Conservation (phyloP, 257 asterid species). For the Vinca minor region DNA sequence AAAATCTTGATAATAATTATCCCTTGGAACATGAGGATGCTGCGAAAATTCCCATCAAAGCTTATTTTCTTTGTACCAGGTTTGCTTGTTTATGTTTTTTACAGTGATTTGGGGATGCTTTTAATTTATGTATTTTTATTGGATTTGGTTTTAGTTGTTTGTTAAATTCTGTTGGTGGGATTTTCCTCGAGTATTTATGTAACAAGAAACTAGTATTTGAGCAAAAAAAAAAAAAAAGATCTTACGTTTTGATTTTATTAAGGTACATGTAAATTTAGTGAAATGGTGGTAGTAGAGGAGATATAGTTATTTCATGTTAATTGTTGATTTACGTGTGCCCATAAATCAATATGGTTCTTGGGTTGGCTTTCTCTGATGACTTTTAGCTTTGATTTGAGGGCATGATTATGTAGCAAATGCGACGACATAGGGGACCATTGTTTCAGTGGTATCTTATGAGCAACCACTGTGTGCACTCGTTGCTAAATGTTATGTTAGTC, state of each 20-base stretch:
- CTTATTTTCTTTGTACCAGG: slow-evolving; percentile 89
- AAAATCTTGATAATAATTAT: slow-evolving; percentile 12
- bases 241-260: background rate
- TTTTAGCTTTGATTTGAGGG: too few relatives aligned
- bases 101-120: background rate
- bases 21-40: slow-evolving; percentile 36
- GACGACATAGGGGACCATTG: too few relatives aligned
- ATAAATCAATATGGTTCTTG: too few relatives aligned
- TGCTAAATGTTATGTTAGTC: too few relatives aligned
- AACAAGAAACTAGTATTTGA: background rate
- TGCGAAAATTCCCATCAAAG: slow-evolving; percentile 68
- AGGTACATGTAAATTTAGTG: background rate
- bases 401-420: too few relatives aligned
- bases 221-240: too few relatives aligned
- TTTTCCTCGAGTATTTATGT: background rate
- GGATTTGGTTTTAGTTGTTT: background rate
- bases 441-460: too few relatives aligned
- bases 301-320: background rate
- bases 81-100: slow-evolving; percentile 15
- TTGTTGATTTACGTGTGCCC: background rate
- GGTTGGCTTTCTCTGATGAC: too few relatives aligned
- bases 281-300: background rate
- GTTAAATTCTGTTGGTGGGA: background rate
- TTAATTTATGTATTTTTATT: slow-evolving; percentile 3
- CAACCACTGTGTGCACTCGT: too few relatives aligned